Percentiles rank a stretch among this genome's conserved stretches.
Conservation (phyloP, 78 protist genomes). For the Pigoraptor vietnamica region DNA sequence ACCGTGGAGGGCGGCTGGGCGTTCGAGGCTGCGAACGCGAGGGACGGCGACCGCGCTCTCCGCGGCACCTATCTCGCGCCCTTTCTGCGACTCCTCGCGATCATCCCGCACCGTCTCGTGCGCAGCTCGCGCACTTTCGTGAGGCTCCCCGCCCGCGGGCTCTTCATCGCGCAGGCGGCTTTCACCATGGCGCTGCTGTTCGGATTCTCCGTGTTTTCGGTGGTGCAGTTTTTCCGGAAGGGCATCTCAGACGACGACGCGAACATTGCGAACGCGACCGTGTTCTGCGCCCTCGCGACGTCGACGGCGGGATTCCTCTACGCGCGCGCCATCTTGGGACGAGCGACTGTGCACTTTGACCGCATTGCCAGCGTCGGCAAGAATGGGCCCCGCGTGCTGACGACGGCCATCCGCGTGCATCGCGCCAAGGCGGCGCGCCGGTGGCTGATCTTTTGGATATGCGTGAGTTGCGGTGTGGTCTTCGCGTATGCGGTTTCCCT, state of each 20-base stretch:
- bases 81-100: neutral
- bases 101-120: neutral
- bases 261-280: neutral
- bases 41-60: neutral
- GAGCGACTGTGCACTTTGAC: neutral
- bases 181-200: neutral
- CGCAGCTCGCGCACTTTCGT: neutral
- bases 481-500: too few relatives aligned
- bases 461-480: too few relatives aligned
- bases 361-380: neutral
- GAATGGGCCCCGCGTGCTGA: neutral
- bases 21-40: too few relatives aligned
- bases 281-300: neutral
- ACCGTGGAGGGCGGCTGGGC: too few relatives aligned
- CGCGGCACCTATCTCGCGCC: neutral
- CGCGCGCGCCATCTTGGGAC: neutral
- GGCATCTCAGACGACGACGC: neutral
- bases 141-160: neutral
- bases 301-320: neutral
- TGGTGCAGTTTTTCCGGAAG: neutral
- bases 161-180: neutral
- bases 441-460: neutral
- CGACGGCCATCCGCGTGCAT: neutral
- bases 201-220: neutral
- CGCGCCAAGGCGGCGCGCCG: neutral